phyloP scores from a whole-genome alignment of 2,329 filamentous ascomycete genomes.

The Aaosphaeria pasadenensis region DNA sequence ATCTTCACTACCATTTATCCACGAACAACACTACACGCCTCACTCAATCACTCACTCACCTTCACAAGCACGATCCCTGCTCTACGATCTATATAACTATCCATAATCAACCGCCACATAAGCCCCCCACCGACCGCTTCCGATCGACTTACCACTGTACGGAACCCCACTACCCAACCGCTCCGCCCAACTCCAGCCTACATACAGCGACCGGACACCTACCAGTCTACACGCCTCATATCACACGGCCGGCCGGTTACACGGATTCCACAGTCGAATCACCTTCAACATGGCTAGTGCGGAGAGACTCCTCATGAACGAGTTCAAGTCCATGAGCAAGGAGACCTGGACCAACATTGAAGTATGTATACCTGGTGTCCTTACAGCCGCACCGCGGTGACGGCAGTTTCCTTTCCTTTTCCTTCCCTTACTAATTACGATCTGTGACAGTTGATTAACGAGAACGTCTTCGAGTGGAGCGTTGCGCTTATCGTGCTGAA shows the following conservation, averaged over 20 bases:
- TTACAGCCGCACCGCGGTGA: conserved; percentile 2
- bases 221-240: background rate
- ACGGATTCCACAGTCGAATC: too few relatives aligned
- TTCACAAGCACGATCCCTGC: background rate
- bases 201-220: background rate
- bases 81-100: background rate
- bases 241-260: too few relatives aligned
- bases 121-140: too few relatives aligned
- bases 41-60: background rate
- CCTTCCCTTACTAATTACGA: too few relatives aligned
- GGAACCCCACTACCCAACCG: background rate
- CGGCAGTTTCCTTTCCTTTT: background rate
- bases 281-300: conserved; percentile 39
- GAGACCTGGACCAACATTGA: conserved; percentile 95
- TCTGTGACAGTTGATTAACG: conserved; percentile 61
- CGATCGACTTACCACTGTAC: too few relatives aligned
- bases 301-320: conserved; percentile 83
- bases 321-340: conserved; percentile 76
- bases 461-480: conserved; percentile 85
- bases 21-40: background rate
- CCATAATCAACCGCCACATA: background rate
- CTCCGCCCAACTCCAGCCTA: background rate
- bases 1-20: background rate
- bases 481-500: conserved; percentile 91
- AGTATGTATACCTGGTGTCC: conserved; percentile 45